These are phyloP conservation scores for Metrosideros polymorpha DNA, from an alignment of 441 rosid species.

Conservation along the genomic window DNA sequence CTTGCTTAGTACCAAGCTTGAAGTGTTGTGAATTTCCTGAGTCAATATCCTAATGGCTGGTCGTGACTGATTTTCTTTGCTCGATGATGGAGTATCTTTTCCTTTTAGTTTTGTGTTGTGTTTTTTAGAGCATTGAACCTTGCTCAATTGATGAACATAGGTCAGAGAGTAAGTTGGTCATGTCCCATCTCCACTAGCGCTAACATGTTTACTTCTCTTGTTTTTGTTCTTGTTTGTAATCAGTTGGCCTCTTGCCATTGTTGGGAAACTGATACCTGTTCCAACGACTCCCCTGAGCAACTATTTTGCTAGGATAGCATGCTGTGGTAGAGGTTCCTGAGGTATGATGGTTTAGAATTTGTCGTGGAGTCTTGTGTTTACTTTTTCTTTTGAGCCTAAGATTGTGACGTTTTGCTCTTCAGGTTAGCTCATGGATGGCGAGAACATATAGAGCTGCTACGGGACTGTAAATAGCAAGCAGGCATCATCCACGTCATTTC, in stretches of 20 bases:
- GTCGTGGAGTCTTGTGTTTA: neutral
- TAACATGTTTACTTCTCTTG: neutral
- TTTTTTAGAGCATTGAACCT: neutral
- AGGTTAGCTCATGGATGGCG: neutral
- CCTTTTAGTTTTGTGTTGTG: neutral
- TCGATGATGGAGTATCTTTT: neutral
- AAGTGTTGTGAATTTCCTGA: neutral
- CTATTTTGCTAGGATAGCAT: neutral
- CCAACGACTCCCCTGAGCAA: neutral
- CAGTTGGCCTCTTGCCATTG: neutral
- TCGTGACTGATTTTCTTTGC: neutral
- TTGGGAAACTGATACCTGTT: neutral
- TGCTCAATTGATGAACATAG: neutral
- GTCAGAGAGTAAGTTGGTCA: neutral
- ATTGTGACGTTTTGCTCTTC: neutral
- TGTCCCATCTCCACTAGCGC: neutral
- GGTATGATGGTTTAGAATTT: neutral
- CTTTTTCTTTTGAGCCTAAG: neutral
- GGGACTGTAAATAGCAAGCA: neutral
- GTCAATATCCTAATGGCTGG: neutral
- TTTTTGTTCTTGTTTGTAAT: neutral
- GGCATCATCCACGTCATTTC: neutral
- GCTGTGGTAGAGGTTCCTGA: neutral
- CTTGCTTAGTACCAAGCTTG: neutral
- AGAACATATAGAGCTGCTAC: neutral